Conservation (phyloP, 305 asterid species). For the Fraxinus ornus region DNA sequence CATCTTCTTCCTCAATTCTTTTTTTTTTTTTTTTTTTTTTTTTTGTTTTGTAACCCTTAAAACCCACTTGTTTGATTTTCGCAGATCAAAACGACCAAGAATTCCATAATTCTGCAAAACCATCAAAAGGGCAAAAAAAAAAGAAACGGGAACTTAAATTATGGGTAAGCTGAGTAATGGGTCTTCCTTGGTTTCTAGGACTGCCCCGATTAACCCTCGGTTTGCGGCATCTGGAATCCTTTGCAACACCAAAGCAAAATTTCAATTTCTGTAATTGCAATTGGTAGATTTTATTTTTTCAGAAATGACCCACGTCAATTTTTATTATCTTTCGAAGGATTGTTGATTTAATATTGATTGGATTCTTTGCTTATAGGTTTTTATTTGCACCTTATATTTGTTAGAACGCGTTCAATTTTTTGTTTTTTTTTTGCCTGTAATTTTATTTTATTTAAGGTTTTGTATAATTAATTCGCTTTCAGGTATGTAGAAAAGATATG, state of each 20-base stretch:
- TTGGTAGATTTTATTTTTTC: constrained; percentile 9
- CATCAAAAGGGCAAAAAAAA: no score
- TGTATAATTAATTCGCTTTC: background rate
- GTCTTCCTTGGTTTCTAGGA: no score
- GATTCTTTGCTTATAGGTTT: background rate
- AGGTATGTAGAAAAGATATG: constrained; percentile 12
- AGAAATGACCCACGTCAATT: constrained; percentile 9
- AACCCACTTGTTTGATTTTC: no score
- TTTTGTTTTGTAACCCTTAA: no score
- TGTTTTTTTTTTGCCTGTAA: background rate
- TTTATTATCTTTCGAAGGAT: background rate
- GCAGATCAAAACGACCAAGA: no score
- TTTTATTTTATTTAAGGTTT: background rate
- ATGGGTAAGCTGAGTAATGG: no score
- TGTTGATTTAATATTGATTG: constrained; percentile 2
- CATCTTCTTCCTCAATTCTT: no score
- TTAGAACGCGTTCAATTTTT: constrained; percentile 2
- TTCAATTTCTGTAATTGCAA: constrained; percentile 1
- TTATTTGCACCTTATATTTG: background rate
- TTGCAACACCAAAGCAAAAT: background rate
- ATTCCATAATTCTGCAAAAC: no score
- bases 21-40: no score
- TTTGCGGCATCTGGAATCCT: no score
- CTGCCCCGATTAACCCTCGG: no score
- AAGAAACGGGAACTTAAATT: no score